Evolutionary conservation across 495 filamentous ascomycete species (phyloP).

Genomic region (Viridothelium virens): DNA sequence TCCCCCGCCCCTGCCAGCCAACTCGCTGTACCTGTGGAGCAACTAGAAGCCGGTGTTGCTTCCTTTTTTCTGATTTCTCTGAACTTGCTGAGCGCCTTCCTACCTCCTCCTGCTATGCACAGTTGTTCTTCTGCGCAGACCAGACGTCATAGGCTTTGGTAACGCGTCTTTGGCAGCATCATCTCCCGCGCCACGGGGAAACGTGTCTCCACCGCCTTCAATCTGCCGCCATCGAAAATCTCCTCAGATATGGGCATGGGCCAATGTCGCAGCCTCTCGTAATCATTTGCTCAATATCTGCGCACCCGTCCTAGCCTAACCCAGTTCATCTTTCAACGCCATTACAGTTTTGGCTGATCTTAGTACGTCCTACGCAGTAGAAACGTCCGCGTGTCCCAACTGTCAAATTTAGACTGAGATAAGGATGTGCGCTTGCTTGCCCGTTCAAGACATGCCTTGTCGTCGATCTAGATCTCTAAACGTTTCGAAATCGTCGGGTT

Average conservation of each 20-base stretch:
- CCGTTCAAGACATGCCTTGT: not conserved
- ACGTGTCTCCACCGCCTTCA: not conserved
- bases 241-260: not conserved
- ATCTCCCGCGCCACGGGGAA: not conserved
- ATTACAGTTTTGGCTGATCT: not conserved
- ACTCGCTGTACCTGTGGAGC: too few relatives aligned
- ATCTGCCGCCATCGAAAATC: not conserved
- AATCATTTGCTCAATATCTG: too few relatives aligned
- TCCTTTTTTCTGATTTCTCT: too few relatives aligned
- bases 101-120: not conserved
- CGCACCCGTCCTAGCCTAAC: not conserved
- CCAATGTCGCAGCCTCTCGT: too few relatives aligned
- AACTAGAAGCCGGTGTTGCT: too few relatives aligned
- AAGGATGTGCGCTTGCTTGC: not conserved
- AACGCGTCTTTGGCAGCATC: not conserved
- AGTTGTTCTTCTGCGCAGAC: not conserved
- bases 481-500: not conserved
- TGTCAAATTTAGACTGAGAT: not conserved
- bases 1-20: too few relatives aligned
- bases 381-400: not conserved
- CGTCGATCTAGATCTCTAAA: not conserved
- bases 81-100: not conserved
- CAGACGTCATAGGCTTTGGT: not conserved
- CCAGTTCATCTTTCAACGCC: not conserved
- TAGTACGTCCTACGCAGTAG: not conserved